Conservation (phyloP, 1,139 yeast species). For the Yamadazyma triangularis region DNA sequence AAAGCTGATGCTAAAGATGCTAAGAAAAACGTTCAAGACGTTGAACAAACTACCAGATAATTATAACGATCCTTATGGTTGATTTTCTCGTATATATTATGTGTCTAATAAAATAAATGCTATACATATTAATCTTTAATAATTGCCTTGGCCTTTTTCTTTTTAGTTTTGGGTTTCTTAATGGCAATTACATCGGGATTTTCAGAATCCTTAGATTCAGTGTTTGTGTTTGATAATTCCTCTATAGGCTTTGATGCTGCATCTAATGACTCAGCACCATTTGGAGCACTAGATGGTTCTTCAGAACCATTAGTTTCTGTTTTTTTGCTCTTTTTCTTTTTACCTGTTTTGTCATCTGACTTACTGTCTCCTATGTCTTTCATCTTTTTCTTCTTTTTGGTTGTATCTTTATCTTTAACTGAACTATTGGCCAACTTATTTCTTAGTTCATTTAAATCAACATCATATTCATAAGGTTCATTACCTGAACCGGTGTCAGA, state of each 20-base stretch:
- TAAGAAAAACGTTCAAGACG: no score
- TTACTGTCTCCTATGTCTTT: conserved; percentile 10
- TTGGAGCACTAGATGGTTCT: neutral
- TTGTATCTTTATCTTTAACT: conserved; percentile 13
- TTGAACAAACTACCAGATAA: no score
- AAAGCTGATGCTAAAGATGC: no score
- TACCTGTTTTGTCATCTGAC: no score
- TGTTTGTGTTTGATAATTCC: conserved; percentile 1
- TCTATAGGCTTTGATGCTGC: neutral
- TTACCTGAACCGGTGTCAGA: conserved; percentile 12
- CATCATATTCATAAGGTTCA: conserved; percentile 29
- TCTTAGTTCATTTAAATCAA: conserved; percentile 52
- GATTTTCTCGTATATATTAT: no score
- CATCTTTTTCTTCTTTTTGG: conserved; percentile 23
- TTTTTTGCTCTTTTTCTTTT: no score
- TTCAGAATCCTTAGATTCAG: no score
- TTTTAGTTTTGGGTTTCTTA: conserved; percentile 25
- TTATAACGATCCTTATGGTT: no score
- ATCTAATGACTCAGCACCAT: no score
- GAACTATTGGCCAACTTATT: conserved; percentile 35
- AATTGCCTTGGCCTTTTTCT: conserved; percentile 27
- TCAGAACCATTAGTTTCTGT: neutral
- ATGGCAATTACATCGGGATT: conserved; percentile 15
- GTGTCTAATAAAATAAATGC: no score
- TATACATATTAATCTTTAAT: conserved; percentile 16